Percentiles rank a stretch among this genome's conserved stretches.
Conservation (phyloP, 345 rosid species). For the Orychophragmus violaceus region DNA sequence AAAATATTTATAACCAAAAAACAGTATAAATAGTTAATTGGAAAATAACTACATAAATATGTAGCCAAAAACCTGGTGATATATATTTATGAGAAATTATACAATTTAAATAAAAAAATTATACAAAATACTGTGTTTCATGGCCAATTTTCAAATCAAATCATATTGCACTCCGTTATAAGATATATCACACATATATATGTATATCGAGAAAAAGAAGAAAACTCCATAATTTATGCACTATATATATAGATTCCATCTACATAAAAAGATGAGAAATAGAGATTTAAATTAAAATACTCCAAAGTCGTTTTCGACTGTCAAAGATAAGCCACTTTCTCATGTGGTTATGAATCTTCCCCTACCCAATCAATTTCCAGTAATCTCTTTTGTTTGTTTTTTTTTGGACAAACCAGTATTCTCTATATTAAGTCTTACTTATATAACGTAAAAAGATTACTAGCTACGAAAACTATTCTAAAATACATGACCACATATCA, state of each 20-base stretch:
- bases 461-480: too few species aligned
- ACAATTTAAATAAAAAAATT: too few species aligned
- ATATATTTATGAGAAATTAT: not conserved
- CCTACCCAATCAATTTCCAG: conserved; percentile 29
- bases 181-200: not conserved
- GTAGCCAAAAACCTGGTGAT: not conserved
- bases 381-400: too few species aligned
- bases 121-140: not conserved
- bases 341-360: conserved; percentile 27
- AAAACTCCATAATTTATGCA: conserved; percentile 13
- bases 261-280: not conserved
- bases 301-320: conserved; percentile 11
- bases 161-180: not conserved
- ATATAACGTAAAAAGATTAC: too few species aligned
- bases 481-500: too few species aligned
- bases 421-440: too few species aligned
- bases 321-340: conserved; percentile 32
- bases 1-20: not conserved
- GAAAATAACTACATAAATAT: not conserved
- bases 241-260: conserved; percentile 11
- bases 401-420: too few species aligned
- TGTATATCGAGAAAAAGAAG: not conserved
- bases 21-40: not conserved
- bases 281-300: not conserved
- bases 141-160: not conserved